Evolutionary conservation across 306 rosid species (phyloP).

Genomic region (Pterocarpus santalinus): DNA sequence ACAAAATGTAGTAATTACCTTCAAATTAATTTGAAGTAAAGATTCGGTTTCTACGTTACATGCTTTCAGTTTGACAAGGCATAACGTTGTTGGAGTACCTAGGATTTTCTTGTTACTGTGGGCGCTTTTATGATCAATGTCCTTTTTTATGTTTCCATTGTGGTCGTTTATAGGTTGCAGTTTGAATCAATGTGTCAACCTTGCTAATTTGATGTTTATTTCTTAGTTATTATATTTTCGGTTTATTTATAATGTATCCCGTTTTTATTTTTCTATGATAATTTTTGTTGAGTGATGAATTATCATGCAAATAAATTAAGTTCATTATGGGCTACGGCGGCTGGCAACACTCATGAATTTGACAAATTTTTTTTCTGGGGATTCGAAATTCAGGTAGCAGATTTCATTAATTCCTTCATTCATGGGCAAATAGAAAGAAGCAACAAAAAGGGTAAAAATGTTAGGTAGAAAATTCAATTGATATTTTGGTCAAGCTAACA

Average conservation of each 20-base stretch:
- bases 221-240: constrained; percentile 10
- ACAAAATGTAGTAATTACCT: too few species aligned
- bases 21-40: too few species aligned
- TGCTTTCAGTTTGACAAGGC: background rate
- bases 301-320: background rate
- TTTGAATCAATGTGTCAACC: background rate
- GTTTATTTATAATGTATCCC: background rate
- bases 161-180: background rate
- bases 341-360: background rate
- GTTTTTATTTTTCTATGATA: background rate
- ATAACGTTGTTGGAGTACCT: background rate
- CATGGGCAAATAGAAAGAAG: background rate
- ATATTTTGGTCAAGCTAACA: background rate
- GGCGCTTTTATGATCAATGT: background rate
- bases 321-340: background rate
- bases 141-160: background rate
- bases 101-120: background rate
- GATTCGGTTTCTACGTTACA: constrained; percentile 5
- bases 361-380: background rate
- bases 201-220: background rate
- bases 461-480: background rate
- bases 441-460: background rate
- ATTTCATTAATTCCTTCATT: background rate
- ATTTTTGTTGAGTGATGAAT: background rate
- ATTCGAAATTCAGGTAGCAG: background rate